These are phyloP conservation scores for Leucocoprinus birnbaumii DNA, from an alignment of 768 basidiomycete species.

Conservation along the genomic window DNA sequence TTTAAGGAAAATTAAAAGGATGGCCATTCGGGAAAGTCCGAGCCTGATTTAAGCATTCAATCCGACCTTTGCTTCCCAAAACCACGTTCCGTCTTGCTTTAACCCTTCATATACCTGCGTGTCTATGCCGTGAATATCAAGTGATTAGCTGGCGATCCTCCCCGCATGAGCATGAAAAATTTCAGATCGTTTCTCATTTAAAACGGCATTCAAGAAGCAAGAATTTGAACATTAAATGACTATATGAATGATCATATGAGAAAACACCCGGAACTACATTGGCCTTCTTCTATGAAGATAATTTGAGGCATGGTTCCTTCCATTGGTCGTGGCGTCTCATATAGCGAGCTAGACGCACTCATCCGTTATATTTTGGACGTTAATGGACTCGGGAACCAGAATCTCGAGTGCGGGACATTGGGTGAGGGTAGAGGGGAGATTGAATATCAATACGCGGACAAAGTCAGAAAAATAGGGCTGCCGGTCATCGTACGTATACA, in stretches of 20 bases:
- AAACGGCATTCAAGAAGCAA: neutral
- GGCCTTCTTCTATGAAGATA: neutral
- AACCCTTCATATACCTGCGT: slow-evolving; percentile 1
- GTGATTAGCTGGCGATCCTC: neutral
- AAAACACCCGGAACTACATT: slow-evolving; percentile 3
- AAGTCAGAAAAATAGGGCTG: neutral
- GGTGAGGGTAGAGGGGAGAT: slow-evolving; percentile 5
- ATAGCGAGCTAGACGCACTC: neutral
- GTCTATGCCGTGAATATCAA: neutral
- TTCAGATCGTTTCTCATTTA: neutral
- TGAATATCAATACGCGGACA: slow-evolving; percentile 4
- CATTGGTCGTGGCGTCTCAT: slow-evolving; percentile 9
- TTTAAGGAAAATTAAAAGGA: slow-evolving; percentile 14
- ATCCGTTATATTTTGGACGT: neutral
- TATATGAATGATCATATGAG: neutral
- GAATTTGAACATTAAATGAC: neutral
- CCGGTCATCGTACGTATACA: neutral
- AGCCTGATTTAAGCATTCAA: slow-evolving; percentile 6
- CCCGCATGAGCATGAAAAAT: neutral
- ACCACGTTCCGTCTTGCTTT: slow-evolving; percentile 1
- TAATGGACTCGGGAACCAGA: neutral
- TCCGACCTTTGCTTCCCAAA: slow-evolving; percentile 5
- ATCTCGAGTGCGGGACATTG: neutral
- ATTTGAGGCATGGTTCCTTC: slow-evolving; percentile 8
- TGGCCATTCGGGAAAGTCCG: slow-evolving; percentile 2